Evolutionary conservation across 495 filamentous ascomycete genomes (phyloP), one percentile per base, ranked within the genome.

Genomic region (Neurospora sp.): DNA sequence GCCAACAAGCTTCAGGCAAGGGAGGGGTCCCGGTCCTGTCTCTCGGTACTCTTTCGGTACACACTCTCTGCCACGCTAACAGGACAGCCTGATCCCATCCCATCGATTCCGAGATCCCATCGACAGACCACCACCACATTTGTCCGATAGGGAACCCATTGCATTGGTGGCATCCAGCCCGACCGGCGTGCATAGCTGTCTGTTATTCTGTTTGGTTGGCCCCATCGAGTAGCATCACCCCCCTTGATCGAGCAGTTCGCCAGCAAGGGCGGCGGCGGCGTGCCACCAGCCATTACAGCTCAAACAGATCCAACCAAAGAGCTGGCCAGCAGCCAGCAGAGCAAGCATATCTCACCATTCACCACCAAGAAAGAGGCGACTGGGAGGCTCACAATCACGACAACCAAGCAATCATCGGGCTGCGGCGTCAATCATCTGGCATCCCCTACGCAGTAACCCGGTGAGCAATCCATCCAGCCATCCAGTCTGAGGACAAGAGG

Each of bases 101-200:
- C 46, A 54, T 49, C 5, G 37, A 41, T 77, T 60, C 74, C 70
- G 71, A 75, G 74, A 74, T 74, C 75, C 76, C 54, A 66, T 31
- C 23, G 54, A 62, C 23, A 60, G 49, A 74, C 27, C 27, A 31
- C 27, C 72, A 60, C 42, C 74, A 71, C 46, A 71, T 75, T 73
- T 73, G 72, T 72, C 74, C 73, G 74, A 77, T 75, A 72, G 70
- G 76, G 71, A 75, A 72, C 9, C 23, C 41, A 37, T 44, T 74
- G 76, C 76, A 75, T 79, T 77, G 78, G 78, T 71, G 46, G 74
- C 78, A 69, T 75, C 40, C 72, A 72, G 73, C 70, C 70, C 72
- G 69, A 72, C 74, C 40, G 70, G 46, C 75, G 44, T 76, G 46
- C 72, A 39, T 41, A n/a, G 20, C 74, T 71, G 73, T 76, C 74